phyloP scores from a whole-genome alignment of 129 eudicot species.

The Erigeron canadensis region DNA sequence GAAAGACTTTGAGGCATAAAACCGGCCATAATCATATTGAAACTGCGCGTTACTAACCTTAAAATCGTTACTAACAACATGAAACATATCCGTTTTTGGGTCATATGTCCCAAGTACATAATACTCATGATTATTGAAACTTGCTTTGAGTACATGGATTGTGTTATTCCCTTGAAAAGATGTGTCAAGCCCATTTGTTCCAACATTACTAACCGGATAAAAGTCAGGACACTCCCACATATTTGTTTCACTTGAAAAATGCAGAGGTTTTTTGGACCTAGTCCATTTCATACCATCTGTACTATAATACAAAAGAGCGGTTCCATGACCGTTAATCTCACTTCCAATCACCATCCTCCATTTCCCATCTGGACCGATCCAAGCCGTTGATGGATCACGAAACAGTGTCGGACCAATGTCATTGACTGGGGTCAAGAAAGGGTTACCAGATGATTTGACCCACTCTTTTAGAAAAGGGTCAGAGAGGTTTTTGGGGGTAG shows the following conservation, averaged over 20 bases:
- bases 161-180: constrained; percentile 35
- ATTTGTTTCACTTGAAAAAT: constrained; percentile 27
- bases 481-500: constrained; percentile 52
- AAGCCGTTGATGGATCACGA: constrained; percentile 71
- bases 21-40: constrained; percentile 65
- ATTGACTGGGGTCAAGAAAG: constrained; percentile 34
- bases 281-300: constrained; percentile 51
- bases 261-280: constrained; percentile 40
- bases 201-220: constrained; percentile 43
- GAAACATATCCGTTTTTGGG: constrained; percentile 33
- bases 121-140: constrained; percentile 37
- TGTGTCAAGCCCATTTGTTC: constrained; percentile 43
- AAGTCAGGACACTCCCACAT: constrained; percentile 85
- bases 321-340: constrained; percentile 35
- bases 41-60: constrained; percentile 23
- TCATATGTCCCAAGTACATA: constrained; percentile 58
- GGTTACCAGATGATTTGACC: constrained; percentile 57
- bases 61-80: constrained; percentile 29
- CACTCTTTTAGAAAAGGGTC: constrained; percentile 56
- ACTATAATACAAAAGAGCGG: constrained; percentile 46
- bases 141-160: constrained; percentile 55
- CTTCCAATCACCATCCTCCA: constrained; percentile 59
- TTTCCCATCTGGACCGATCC: constrained; percentile 45
- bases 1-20: constrained; percentile 73
- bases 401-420: constrained; percentile 32